Percentiles rank a stretch among this genome's conserved stretches.
These are phyloP conservation scores for Eimeria praecox DNA, from an alignment of 169 alveolate genomes.

Conservation along the genomic window DNA sequence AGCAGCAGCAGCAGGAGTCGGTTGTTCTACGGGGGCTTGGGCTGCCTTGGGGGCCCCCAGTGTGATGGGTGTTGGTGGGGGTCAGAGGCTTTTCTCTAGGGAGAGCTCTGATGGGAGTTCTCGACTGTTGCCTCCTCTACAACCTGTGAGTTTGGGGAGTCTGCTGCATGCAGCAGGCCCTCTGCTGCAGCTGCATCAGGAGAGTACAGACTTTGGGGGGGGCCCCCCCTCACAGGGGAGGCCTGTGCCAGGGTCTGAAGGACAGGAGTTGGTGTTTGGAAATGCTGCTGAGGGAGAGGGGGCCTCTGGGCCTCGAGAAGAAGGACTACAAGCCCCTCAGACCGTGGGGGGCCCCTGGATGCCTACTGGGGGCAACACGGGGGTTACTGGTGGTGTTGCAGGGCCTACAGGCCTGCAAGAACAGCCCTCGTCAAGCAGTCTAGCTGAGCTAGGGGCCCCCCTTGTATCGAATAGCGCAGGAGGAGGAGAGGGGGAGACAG, in stretches of 20 bases:
- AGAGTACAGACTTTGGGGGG: neutral
- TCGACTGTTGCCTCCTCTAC: neutral
- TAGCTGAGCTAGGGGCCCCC: no score
- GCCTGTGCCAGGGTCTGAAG: neutral
- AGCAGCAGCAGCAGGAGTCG: neutral
- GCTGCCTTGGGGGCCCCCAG: neutral
- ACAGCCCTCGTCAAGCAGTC: no score
- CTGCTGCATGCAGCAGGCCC: slow-evolving; percentile 33
- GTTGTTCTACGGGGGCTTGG: neutral
- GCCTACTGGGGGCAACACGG: neutral
- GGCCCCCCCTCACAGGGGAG: neutral
- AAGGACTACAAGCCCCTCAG: neutral
- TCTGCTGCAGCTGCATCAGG: slow-evolving; percentile 25
- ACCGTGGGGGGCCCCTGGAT: neutral
- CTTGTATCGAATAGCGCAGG: no score
- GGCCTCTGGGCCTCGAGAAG: no score
- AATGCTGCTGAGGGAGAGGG: neutral
- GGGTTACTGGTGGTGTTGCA: no score
- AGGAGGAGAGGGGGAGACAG: neutral
- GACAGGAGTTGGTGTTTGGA: neutral
- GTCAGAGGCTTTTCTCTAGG: neutral
- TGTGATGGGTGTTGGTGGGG: neutral
- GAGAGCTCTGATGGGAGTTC: neutral
- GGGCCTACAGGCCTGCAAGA: no score
- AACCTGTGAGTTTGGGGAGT: slow-evolving; percentile 10